A percentile compares a stretch with the other conserved stretches of the same genome.
Conservation (phyloP, 2,329 filamentous ascomycete genomes). For the Pseudopithomyces chartarum region DNA sequence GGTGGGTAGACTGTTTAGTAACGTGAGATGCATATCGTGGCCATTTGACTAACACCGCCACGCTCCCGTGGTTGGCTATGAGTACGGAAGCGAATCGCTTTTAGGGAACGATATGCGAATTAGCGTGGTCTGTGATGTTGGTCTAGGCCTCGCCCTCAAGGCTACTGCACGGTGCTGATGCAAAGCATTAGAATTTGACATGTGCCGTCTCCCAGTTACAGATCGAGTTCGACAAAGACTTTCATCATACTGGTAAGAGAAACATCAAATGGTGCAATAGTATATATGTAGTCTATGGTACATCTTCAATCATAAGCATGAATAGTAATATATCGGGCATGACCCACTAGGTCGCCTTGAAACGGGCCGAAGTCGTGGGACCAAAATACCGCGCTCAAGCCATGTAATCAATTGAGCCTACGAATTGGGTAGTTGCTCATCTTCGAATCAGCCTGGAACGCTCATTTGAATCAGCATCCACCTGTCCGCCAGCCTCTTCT, state of each 20-base stretch:
- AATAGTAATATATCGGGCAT: not conserved
- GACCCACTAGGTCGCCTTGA: not conserved
- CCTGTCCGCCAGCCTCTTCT: slow-evolving; percentile 26
- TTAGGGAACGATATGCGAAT: not conserved
- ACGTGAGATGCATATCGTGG: too few species aligned
- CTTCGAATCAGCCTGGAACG: slow-evolving; percentile 37
- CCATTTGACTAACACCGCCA: too few species aligned
- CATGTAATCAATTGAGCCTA: not conserved
- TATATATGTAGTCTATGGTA: not conserved
- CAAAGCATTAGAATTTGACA: too few species aligned
- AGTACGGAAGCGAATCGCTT: not conserved
- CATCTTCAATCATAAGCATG: not conserved
- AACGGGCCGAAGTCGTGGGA: not conserved
- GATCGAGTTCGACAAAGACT: too few species aligned
- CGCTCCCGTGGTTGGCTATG: too few species aligned
- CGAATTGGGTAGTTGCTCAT: slow-evolving; percentile 7
- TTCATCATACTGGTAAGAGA: not conserved
- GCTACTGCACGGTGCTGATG: not conserved
- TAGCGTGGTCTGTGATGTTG: not conserved
- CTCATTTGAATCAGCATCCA: slow-evolving; percentile 25
- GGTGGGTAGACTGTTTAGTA: too few species aligned
- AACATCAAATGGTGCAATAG: not conserved
- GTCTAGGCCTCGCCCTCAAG: not conserved
- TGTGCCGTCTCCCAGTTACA: too few species aligned
- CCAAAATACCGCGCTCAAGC: slow-evolving; percentile 17